A percentile compares a stretch with the other conserved stretches of the same genome.
These are phyloP conservation scores for Aspergillus sclerotiicarbonarius DNA, from an alignment of 495 filamentous ascomycete species.

Conservation along the genomic window DNA sequence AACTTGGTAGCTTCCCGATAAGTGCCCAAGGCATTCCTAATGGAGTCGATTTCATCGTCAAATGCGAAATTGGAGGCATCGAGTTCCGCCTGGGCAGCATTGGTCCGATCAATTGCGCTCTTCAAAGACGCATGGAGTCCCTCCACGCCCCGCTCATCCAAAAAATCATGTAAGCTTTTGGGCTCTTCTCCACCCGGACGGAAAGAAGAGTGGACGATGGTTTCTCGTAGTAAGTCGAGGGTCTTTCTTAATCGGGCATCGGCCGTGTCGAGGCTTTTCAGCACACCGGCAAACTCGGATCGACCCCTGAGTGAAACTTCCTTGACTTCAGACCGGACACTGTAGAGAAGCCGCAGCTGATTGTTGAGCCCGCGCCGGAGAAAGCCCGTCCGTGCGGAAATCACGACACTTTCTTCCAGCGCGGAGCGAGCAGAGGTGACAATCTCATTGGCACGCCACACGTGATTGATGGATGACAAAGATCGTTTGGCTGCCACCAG, in stretches of 20 bases:
- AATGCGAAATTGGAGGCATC: slow-evolving; percentile 47
- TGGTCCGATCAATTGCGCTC: slow-evolving; percentile 59
- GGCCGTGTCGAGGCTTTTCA: slow-evolving; percentile 71
- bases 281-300: slow-evolving; percentile 59
- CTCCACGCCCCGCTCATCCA: slow-evolving; percentile 78
- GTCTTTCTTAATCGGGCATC: slow-evolving; percentile 70
- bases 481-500: slow-evolving; percentile 89
- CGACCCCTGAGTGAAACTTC: slow-evolving; percentile 50
- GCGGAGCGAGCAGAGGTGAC: slow-evolving; percentile 71
- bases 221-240: slow-evolving; percentile 65
- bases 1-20: slow-evolving; percentile 41
- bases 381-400: slow-evolving; percentile 75
- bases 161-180: slow-evolving; percentile 82
- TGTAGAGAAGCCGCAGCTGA: slow-evolving; percentile 66
- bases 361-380: slow-evolving; percentile 68
- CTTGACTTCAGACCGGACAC: slow-evolving; percentile 62
- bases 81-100: slow-evolving; percentile 54
- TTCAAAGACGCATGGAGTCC: slow-evolving; percentile 64
- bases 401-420: slow-evolving; percentile 76
- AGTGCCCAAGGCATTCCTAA: slow-evolving; percentile 56
- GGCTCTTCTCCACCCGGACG: slow-evolving; percentile 63
- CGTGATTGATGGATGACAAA: slow-evolving; percentile 78
- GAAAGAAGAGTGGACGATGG: slow-evolving; percentile 71
- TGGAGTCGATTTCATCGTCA: slow-evolving; percentile 58
- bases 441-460: slow-evolving; percentile 85